phyloP scores from a whole-genome alignment of 2,329 filamentous ascomycete genomes.

The Nothomitra cinnamomea region DNA sequence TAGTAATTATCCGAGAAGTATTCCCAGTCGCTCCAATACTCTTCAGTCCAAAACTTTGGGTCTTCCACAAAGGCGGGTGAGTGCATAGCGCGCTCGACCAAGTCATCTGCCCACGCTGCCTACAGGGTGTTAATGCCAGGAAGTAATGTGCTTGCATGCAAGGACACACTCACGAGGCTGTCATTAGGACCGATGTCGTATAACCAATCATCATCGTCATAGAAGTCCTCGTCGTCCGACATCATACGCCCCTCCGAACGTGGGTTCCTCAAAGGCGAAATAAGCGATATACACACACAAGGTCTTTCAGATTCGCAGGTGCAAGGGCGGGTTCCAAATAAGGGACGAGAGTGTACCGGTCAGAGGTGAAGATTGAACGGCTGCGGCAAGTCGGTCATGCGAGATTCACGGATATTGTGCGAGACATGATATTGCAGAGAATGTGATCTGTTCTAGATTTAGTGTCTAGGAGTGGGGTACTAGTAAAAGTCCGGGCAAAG shows the following conservation, averaged over 20 bases:
- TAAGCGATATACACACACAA: no score
- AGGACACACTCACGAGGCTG: background rate
- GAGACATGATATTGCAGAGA: no score
- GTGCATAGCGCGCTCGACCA: slow-evolving; percentile 24
- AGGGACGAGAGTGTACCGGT: no score
- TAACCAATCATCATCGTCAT: background rate
- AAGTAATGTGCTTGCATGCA: background rate
- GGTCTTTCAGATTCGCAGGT: no score
- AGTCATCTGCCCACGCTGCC: slow-evolving; percentile 20
- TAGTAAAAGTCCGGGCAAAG: no score
- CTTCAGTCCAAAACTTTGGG: slow-evolving; percentile 20
- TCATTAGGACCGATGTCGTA: background rate
- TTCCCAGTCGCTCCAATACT: slow-evolving; percentile 26
- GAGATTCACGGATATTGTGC: no score
- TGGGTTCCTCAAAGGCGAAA: no score
- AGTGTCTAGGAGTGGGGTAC: no score
- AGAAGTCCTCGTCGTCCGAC: background rate
- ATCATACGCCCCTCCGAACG: background rate
- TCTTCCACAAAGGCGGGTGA: slow-evolving; percentile 24
- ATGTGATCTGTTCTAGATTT: no score
- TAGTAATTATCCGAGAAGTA: slow-evolving; percentile 16
- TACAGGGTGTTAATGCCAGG: background rate
- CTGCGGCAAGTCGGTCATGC: no score
- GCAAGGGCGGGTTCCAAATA: no score
- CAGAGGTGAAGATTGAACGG: no score